Evolutionary conservation across 768 basidiomycete species (phyloP).

Genomic region (Tephrocybe sp.): DNA sequence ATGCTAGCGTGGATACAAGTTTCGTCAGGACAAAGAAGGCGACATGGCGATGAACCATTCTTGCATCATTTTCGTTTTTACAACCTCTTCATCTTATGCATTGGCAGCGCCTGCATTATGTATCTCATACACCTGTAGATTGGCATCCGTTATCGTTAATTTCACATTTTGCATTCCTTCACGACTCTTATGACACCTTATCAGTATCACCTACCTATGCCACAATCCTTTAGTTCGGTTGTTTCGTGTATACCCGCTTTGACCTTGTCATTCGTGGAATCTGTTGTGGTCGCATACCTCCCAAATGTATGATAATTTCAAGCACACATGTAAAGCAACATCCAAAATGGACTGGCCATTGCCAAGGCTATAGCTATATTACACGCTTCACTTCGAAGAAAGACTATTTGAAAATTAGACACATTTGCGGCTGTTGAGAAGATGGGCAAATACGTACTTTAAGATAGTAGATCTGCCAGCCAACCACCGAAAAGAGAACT

Average conservation of each 20-base stretch:
- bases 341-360: conserved; percentile 1
- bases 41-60: conserved; percentile 50
- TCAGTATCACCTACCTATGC: conserved; percentile 11
- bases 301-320: conserved; percentile 2
- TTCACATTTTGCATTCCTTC: neutral
- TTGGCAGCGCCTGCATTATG: conserved; percentile 15
- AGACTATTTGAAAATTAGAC: conserved; percentile 40
- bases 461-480: conserved; percentile 97
- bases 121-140: conserved; percentile 14
- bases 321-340: neutral
- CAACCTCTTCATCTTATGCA: conserved; percentile 3
- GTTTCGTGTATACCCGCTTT: conserved; percentile 23
- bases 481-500: conserved; percentile 86
- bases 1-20: conserved; percentile 49
- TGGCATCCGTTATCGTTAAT: conserved; percentile 13
- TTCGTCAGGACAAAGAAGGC: conserved; percentile 45
- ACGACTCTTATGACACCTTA: conserved; percentile 9
- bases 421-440: conserved; percentile 4
- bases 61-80: conserved; percentile 9
- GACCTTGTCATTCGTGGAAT: neutral
- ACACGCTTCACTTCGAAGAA: conserved; percentile 93
- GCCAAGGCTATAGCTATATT: conserved; percentile 45
- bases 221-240: conserved; percentile 15
- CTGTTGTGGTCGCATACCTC: conserved; percentile 7
- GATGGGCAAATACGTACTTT: conserved; percentile 51